Conservation (phyloP, 176 grass and related monocot genomes). For the Rhynchospora breviuscula region DNA sequence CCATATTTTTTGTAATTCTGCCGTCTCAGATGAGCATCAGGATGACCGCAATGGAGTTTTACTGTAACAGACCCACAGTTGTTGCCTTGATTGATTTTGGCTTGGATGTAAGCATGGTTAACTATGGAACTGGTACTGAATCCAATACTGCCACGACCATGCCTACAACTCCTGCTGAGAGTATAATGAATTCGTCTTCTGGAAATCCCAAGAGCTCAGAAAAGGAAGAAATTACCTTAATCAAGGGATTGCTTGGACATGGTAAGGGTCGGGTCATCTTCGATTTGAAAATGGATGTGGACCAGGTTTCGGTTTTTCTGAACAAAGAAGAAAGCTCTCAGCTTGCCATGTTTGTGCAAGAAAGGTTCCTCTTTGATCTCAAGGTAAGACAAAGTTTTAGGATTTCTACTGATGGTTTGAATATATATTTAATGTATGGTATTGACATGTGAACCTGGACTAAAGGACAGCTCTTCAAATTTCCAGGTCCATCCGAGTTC, state of each 20-base stretch:
- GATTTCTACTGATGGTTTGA: conserved; percentile 7
- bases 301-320: conserved; percentile 91
- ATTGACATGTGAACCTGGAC: background rate
- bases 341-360: conserved; percentile 96
- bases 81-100: conserved; percentile 96
- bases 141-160: conserved; percentile 8
- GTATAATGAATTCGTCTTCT: background rate
- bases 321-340: conserved; percentile 93
- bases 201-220: conserved; percentile 27
- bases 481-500: conserved; percentile 82
- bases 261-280: conserved; percentile 84
- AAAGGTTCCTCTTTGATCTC: conserved; percentile 88
- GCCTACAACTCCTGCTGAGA: background rate
- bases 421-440: background rate
- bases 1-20: conserved; percentile 4
- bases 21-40: conserved; percentile 90
- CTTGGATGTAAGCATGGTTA: conserved; percentile 63
- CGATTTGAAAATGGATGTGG: conserved; percentile 94
- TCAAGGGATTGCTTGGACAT: conserved; percentile 91
- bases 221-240: conserved; percentile 63
- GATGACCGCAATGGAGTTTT: conserved; percentile 85
- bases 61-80: conserved; percentile 88
- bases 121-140: conserved; percentile 40
- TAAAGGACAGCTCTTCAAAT: background rate
- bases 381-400: conserved; percentile 54